Base-by-base conservation (phyloP, 2,329 filamentous ascomycete genomes). In the Penicillium sp. region DNA sequence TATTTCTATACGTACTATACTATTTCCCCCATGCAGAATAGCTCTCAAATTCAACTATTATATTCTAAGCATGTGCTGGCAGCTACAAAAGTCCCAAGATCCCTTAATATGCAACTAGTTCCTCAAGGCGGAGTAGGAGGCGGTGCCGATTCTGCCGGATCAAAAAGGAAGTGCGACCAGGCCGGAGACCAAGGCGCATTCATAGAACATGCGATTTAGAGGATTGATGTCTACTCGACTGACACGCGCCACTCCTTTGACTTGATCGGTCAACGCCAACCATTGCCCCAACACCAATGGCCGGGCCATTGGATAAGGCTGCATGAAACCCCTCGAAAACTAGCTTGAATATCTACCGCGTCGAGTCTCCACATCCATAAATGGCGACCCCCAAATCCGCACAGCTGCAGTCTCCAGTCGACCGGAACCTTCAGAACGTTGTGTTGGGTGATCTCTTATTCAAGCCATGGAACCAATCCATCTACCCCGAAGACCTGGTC, bases 391-490 rank as follows among this genome's bases (percentile, higher is more conserved):
- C 45, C 58, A 66, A 42, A 34, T 62, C 36, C 49, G 65, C 65
- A 11, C 60, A 64, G 54, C 48, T 68, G 48, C 70, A 72, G 61
- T 61, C 67, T 45, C 55, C 69, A 43, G 62, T 80, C 9, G 86
- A 89, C 63, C 89, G 89, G 54, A 96, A 95, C 71, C 88, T 97
- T 61, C 86, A 91, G 68, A 90, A 91, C 70, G 90, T 97, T 48
- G 87, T 96, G 51, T 81, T 97, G 57, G 93, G 92, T 4, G 86
- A 92, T 65, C 81, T 94, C 31, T 86, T 87, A 65, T 95, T 97
- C 77, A 86, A 87, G 65, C 89, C 92, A 2, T 96, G 92, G 92
- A 97, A 94, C 72, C 91, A 92, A 7, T 95, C 91, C 14, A 94
- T 92, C 73, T 96, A 97, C 72, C 76, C 86, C 5, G 79, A 96